A percentile compares a stretch with the other conserved stretches of the same genome.
Conservation (phyloP, 257 asterid species). For the Primulina tabacum region DNA sequence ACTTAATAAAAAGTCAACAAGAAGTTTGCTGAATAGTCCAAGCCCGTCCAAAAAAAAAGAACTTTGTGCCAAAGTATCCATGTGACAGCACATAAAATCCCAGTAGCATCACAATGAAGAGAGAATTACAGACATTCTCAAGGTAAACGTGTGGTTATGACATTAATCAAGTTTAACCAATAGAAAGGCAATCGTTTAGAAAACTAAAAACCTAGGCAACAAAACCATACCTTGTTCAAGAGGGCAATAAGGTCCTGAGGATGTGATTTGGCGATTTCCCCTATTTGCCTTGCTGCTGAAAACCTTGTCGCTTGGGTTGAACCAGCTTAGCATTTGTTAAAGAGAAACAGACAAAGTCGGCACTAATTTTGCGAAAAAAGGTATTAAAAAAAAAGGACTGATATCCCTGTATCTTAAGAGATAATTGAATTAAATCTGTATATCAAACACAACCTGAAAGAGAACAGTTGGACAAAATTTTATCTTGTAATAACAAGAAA, state of each 20-base stretch:
- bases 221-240: slow-evolving; percentile 64
- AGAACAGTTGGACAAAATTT: not conserved
- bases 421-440: not conserved
- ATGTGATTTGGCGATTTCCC: slow-evolving; percentile 95
- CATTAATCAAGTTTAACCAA: not conserved
- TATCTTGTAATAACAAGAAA: not conserved
- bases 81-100: not conserved
- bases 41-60: not conserved
- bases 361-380: not conserved
- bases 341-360: slow-evolving; percentile 28
- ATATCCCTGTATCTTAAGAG: not conserved
- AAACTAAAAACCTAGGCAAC: not conserved
- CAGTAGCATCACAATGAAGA: not conserved
- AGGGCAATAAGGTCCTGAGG: slow-evolving; percentile 92
- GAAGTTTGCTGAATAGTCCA: not conserved
- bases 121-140: not conserved
- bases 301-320: slow-evolving; percentile 95
- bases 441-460: slow-evolving; percentile 5
- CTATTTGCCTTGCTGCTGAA: slow-evolving; percentile 98
- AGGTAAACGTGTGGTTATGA: not conserved
- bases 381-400: not conserved
- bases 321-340: slow-evolving; percentile 81
- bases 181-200: not conserved
- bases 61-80: not conserved
- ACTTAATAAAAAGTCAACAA: no score